Percentiles rank a stretch among this genome's conserved stretches.
These are phyloP conservation scores for Sisymbrium irio DNA, from an alignment of 345 rosid genomes.

Conservation along the genomic window DNA sequence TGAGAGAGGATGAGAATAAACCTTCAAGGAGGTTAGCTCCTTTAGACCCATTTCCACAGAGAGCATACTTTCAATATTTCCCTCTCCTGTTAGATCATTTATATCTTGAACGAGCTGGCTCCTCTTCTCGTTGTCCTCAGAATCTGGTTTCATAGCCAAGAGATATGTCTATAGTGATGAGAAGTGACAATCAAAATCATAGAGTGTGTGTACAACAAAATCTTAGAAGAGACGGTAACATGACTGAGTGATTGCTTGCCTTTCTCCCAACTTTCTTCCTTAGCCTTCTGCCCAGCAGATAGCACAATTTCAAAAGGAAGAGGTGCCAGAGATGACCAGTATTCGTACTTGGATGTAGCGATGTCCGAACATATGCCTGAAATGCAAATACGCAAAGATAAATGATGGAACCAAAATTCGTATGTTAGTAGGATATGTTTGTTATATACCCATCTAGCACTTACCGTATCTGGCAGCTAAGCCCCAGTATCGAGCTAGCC, in stretches of 20 bases:
- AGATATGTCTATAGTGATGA: conserved; percentile 2
- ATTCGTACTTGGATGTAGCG: conserved; percentile 80
- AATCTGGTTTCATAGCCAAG: conserved; percentile 41
- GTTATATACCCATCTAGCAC: conserved; percentile 1
- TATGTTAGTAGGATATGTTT: neutral
- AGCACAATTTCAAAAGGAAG: conserved; percentile 95
- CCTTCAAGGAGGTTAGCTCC: conserved; percentile 91
- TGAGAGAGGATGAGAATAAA: conserved; percentile 18
- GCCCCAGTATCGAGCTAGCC: conserved; percentile 99
- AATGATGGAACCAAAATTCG: neutral
- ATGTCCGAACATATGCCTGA: conserved; percentile 93
- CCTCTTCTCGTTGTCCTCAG: conserved; percentile 65
- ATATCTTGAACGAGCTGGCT: conserved; percentile 62
- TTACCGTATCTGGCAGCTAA: conserved; percentile 91
- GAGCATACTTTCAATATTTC: conserved; percentile 97
- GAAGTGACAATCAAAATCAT: neutral
- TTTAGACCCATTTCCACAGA: conserved; percentile 98
- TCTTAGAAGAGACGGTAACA: conserved; percentile 13
- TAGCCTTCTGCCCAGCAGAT: conserved; percentile 98
- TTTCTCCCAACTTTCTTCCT: conserved; percentile 73
- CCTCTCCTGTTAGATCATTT: conserved; percentile 93
- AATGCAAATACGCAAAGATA: conserved; percentile 25
- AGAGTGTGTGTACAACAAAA: neutral
- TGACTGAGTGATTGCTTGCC: conserved; percentile 45
- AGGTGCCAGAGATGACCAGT: conserved; percentile 98